These are phyloP conservation scores for Debaryomyces fabryi DNA, from an alignment of 1,139 yeast genomes.

Conservation along the genomic window DNA sequence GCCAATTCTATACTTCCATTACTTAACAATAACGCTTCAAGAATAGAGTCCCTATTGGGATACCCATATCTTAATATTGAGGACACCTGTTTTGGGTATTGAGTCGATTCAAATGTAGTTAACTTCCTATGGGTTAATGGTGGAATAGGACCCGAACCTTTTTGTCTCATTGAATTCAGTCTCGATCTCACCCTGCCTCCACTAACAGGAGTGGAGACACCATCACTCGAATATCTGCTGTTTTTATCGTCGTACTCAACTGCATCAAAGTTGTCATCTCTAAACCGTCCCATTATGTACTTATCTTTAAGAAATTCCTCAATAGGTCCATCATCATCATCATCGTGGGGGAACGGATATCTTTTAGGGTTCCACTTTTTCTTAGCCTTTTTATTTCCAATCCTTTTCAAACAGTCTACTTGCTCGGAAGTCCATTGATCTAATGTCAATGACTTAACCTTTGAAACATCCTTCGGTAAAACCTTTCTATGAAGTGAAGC, in stretches of 20 bases:
- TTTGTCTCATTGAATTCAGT: constrained; percentile 23
- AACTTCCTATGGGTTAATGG: constrained; percentile 44
- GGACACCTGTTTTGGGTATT: constrained; percentile 40
- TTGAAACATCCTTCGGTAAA: constrained; percentile 66
- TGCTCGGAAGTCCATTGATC: constrained; percentile 76
- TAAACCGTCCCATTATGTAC: constrained; percentile 49
- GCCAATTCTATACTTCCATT: constrained; percentile 54
- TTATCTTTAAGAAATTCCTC: constrained; percentile 57
- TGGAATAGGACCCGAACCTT: constrained; percentile 26
- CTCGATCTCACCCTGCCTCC: constrained; percentile 21
- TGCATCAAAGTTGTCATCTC: constrained; percentile 34
- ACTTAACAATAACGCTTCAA: constrained; percentile 53
- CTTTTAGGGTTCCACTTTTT: constrained; percentile 63
- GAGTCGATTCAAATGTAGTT: constrained; percentile 45
- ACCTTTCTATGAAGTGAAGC: constrained; percentile 74
- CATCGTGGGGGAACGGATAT: constrained; percentile 72
- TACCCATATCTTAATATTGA: constrained; percentile 50
- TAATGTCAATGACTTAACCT: constrained; percentile 77
- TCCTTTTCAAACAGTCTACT: constrained; percentile 55
- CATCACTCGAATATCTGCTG: constrained; percentile 15
- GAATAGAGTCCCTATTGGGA: constrained; percentile 45
- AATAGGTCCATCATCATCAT: constrained; percentile 56
- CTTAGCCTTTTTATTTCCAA: constrained; percentile 69
- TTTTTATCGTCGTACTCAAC: constrained; percentile 28
- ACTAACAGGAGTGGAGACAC: constrained; percentile 12